Base-by-base conservation (phyloP, 768 basidiomycete species). In the Trametes gibbosa region DNA sequence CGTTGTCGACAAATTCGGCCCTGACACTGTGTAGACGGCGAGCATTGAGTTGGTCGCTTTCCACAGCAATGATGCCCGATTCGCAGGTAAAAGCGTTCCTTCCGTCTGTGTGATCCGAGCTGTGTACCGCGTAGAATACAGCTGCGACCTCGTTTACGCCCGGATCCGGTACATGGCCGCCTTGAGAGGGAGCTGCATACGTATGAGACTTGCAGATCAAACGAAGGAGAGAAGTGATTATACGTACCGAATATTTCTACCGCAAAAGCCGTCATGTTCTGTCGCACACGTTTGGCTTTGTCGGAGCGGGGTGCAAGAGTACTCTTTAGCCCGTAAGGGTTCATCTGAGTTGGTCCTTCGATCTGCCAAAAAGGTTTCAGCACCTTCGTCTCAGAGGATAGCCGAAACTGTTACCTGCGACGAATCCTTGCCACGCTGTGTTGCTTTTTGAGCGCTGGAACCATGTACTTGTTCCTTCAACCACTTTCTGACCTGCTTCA, bases 221-320 rank as follows among this genome's bases (percentile, higher is more conserved):
- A 32, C 17, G 23, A 21, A 14, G 0, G 23, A 52, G 23, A 53
- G 5, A 27, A 17, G 29, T n/a, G 10, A n/a, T 39, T 45, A 7
- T 3, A 68, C 84, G 56, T 56, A 92, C 95, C 90, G 65, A 95
- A 92, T 1, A 95, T 74, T 70, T 99, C 97, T 42, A 98, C 69
- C 1, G 90, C 85, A 39, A 98, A 71, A 8, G 92, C 74, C 0
- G 87, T 83, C 89, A 98, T 92, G 63, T 80, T 78, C 62, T 88
- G 84, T 55, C 78, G 82, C 68, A 84, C 85, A 24, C 92, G 81
- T 39, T 74, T 75, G 27, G 70, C 71, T 2, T 68, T 68, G 27
- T 77, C 66, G 1, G 75, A 71, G 46, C 74, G 76, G 23, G 71
- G 76, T 27, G 71, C 71, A 1, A 83, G 83, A 1, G 84, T 82